Evolutionary conservation across 75 land plant species (phyloP), one percentile per base, ranked within the genome.

Genomic region (Selaginella tamariscina): DNA sequence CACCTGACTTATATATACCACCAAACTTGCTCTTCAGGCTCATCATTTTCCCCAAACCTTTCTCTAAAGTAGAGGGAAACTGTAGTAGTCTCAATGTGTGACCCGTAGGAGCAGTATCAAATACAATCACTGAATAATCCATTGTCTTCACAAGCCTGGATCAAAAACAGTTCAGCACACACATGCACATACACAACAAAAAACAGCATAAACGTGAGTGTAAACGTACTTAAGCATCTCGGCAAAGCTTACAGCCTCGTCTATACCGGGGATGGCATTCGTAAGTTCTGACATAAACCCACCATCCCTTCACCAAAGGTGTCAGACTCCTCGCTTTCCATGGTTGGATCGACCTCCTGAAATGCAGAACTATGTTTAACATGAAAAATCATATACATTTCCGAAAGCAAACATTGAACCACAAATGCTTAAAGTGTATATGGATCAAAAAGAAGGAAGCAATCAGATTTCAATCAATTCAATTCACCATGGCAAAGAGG

Each of bases 31-130:
- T 86, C 78, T 80, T 92, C 76, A 92, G 72, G 49, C 85, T 74
- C 97, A 92, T 86, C 77, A 92, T 67, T 70, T 92, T 92, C 1
- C 75, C 75, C n/a, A 92, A 72, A 2, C 97, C 94, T 68, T 92
- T 92, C 80, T 92, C 95, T 54, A 92, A 74, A 2, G 95, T 89
- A n/a, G 95, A 79, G 23, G 97, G 97, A 70, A 92, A 92, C 70
- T 92, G 97, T 72, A 92, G 74, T 64, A 92, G 54, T 28, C 97
- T 77, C n/a, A 92, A 77, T 44, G 97, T 92, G 57, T 92, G 97
- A 28, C 97, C 97, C 64, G 97, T 92, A 73, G 97, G 97, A 69
- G 97, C 97, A 15, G 97, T 92, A 64, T 92, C 97, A 73, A 92
- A 92, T 31, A 92, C 97, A 27, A 92, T 89, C 2, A 86, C 90